Evolutionary conservation across 192 early-diverging fungal species (phyloP).

Genomic region (Coemansia sp.): DNA sequence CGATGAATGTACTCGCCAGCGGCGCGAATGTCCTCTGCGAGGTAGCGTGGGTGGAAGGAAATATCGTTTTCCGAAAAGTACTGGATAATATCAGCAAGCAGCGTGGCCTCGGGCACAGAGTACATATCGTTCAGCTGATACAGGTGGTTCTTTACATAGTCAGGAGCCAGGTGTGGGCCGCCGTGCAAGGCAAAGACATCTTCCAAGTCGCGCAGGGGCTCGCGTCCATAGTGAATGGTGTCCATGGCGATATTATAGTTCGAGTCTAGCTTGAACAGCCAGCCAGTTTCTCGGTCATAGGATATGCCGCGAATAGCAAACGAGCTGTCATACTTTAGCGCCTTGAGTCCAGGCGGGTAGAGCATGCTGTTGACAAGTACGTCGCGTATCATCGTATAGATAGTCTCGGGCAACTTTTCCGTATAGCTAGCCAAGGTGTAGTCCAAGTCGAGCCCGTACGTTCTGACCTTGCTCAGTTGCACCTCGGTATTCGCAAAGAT

Average conservation of each 20-base stretch:
- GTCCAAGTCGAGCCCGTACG: slow-evolving; percentile 70
- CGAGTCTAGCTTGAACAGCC: slow-evolving; percentile 69
- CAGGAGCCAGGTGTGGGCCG: slow-evolving; percentile 65
- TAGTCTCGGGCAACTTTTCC: slow-evolving; percentile 59
- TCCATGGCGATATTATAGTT: slow-evolving; percentile 68
- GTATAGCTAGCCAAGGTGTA: slow-evolving; percentile 69
- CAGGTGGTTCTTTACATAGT: slow-evolving; percentile 62
- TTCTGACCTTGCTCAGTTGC: slow-evolving; percentile 57
- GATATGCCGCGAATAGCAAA: slow-evolving; percentile 68
- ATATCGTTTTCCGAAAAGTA: slow-evolving; percentile 63
- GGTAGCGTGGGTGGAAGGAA: slow-evolving; percentile 66
- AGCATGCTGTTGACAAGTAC: slow-evolving; percentile 59
- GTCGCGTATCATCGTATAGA: slow-evolving; percentile 64
- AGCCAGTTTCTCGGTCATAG: slow-evolving; percentile 64
- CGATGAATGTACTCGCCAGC: slow-evolving; percentile 62
- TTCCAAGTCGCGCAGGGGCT: slow-evolving; percentile 59
- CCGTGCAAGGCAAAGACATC: slow-evolving; percentile 62
- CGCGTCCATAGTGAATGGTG: slow-evolving; percentile 60
- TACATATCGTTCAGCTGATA: slow-evolving; percentile 68
- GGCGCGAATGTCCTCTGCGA: slow-evolving; percentile 62
- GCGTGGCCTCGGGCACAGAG: slow-evolving; percentile 61
- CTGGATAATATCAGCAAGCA: slow-evolving; percentile 65
- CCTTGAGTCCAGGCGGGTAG: slow-evolving; percentile 55
- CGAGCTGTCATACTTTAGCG: slow-evolving; percentile 58
- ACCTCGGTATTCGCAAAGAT: slow-evolving; percentile 67